Conservation (phyloP, 352 stramenopile species). For the Globisporangium sylvaticum region DNA sequence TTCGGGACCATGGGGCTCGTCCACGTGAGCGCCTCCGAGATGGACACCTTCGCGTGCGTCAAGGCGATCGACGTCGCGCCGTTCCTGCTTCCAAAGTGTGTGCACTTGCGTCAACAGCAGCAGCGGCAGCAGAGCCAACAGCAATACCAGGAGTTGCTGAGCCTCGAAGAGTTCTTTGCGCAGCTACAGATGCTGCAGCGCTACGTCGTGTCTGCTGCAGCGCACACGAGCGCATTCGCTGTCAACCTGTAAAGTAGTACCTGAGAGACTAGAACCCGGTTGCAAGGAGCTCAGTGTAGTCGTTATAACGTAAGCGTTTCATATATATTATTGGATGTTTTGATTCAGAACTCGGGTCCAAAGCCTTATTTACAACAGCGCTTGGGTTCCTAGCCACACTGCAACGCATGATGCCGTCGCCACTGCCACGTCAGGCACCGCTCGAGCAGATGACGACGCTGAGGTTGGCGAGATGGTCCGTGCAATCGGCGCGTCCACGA, state of each 20-base stretch:
- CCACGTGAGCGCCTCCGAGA: slow-evolving; percentile 27
- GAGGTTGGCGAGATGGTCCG: slow-evolving; percentile 3
- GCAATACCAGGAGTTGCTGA: slow-evolving; percentile 6
- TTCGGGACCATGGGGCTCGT: slow-evolving; percentile 41
- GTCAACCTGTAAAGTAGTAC: slow-evolving; percentile 21
- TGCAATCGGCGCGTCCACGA: slow-evolving; percentile 1
- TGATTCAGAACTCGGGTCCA: neutral
- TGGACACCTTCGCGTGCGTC: slow-evolving; percentile 31
- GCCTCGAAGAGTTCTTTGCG: slow-evolving; percentile 58
- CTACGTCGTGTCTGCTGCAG: slow-evolving; percentile 32
- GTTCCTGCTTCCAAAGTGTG: slow-evolving; percentile 43
- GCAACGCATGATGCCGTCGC: neutral
- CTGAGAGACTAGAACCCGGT: no score
- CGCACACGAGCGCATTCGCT: slow-evolving; percentile 37
- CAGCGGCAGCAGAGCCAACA: neutral
- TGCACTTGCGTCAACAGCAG: slow-evolving; percentile 15
- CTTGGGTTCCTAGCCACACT: neutral
- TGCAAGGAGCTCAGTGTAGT: no score
- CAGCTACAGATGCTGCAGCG: slow-evolving; percentile 49
- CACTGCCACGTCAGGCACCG: neutral
- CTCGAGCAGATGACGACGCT: neutral
- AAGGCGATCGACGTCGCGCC: slow-evolving; percentile 28
- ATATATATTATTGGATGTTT: neutral
- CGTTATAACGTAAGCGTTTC: neutral
- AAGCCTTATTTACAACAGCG: neutral